These are phyloP conservation scores for Tulasnella sp. DNA, from an alignment of 768 basidiomycete species.

Conservation along the genomic window DNA sequence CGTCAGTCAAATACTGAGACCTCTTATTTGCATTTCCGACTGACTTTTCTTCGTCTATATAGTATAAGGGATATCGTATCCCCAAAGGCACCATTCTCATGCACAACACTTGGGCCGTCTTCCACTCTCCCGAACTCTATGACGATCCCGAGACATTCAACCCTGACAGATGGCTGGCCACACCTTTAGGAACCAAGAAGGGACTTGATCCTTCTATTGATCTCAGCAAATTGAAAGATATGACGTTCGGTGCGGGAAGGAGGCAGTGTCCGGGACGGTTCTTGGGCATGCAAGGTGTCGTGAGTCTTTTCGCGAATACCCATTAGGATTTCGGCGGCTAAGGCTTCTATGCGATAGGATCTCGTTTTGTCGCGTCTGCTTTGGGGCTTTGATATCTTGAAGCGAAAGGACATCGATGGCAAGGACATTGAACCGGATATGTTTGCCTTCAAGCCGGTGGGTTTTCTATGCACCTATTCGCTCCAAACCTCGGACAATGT, in stretches of 20 bases:
- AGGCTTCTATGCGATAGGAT: too few relatives aligned
- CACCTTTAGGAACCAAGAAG: constrained; percentile 9
- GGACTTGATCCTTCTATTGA: neutral
- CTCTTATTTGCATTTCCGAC: constrained; percentile 24
- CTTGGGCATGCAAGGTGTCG: neutral
- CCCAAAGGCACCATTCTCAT: constrained; percentile 17
- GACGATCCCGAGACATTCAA: constrained; percentile 41
- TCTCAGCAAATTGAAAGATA: neutral
- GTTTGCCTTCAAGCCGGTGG: neutral
- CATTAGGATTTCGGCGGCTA: too few relatives aligned
- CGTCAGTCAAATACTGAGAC: neutral
- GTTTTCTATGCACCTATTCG: neutral
- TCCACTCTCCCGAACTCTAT: constrained; percentile 38
- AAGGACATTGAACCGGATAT: neutral
- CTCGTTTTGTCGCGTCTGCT: neutral
- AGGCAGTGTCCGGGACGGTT: constrained; percentile 5
- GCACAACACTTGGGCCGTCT: constrained; percentile 22
- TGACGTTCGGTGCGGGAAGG: constrained; percentile 8
- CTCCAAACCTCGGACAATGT: too few relatives aligned
- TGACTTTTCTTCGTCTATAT: neutral
- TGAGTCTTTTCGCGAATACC: neutral
- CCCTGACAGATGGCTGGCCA: constrained; percentile 37
- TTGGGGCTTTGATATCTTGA: constrained; percentile 9
- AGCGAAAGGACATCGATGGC: constrained; percentile 2
- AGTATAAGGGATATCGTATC: constrained; percentile 16